Evolutionary conservation across 441 rosid genomes (phyloP).

Genomic region (Mallotus repandus): DNA sequence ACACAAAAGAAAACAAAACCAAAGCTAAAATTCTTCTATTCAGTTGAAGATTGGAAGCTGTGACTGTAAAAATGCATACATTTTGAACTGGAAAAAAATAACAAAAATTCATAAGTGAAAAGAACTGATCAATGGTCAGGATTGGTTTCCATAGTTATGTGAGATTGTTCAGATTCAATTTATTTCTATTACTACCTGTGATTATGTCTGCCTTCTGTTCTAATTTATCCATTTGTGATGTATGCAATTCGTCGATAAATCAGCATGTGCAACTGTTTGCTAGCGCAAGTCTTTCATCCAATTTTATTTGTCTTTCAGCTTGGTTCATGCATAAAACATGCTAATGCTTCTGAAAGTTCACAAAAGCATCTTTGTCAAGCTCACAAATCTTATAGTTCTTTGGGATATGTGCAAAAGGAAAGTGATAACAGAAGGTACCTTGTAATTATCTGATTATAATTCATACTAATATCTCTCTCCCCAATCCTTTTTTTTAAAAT

Average conservation of each 20-base stretch:
- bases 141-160: conserved; percentile 1
- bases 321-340: conserved; percentile 38
- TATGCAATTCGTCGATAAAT: background rate
- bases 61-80: background rate
- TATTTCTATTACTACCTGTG: too few relatives aligned
- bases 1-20: background rate
- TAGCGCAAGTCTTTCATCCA: background rate
- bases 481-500: background rate
- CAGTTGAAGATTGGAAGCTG: conserved; percentile 3
- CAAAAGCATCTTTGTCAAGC: conserved; percentile 27
- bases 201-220: background rate
- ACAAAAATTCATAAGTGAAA: background rate
- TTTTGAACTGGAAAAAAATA: background rate
- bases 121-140: background rate
- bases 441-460: conserved; percentile 3
- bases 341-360: conserved; percentile 32
- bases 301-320: conserved; percentile 32
- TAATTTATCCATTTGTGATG: background rate
- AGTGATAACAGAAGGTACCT: conserved; percentile 39
- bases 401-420: conserved; percentile 54
- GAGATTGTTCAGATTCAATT: background rate
- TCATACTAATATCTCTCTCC: background rate
- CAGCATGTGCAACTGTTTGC: background rate
- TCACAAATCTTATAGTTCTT: conserved; percentile 47
- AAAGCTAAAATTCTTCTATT: too few relatives aligned